Conservation (phyloP, 2,329 filamentous ascomycete species). For the Lomentospora prolificans region DNA sequence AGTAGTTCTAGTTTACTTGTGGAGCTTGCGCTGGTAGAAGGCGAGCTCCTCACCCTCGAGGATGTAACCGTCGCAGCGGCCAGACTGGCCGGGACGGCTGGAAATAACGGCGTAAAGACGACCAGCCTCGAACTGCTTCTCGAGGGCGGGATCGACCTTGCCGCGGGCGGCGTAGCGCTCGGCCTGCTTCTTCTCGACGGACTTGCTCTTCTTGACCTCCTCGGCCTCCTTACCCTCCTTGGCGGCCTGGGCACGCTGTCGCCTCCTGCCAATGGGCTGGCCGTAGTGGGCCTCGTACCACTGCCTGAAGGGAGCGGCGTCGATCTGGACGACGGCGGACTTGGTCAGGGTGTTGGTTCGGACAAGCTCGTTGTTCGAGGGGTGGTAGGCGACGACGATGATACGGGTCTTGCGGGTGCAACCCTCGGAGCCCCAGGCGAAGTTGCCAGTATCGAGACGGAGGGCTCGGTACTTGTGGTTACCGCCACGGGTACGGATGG, state of each 20-base stretch:
- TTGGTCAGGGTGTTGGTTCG: slow-evolving; percentile 99
- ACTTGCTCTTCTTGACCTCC: slow-evolving; percentile 87
- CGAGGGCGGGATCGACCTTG: slow-evolving; percentile 87
- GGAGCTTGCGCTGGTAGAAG: slow-evolving; percentile 99
- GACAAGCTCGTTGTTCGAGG: slow-evolving; percentile 99
- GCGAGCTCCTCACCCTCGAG: slow-evolving; percentile 98
- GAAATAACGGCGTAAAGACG: slow-evolving; percentile 90
- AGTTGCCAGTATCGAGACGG: slow-evolving; percentile 97
- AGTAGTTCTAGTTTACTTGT: slow-evolving; percentile 62
- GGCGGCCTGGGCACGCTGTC: slow-evolving; percentile 67
- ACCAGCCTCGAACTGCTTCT: slow-evolving; percentile 99
- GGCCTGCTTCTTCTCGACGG: slow-evolving; percentile 93
- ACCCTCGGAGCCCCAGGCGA: slow-evolving; percentile 98
- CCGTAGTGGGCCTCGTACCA: slow-evolving; percentile 99
- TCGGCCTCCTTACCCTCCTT: slow-evolving; percentile 51
- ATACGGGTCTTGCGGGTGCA: slow-evolving; percentile 98
- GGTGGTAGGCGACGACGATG: slow-evolving; percentile 97
- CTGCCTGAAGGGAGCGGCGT: slow-evolving; percentile 97
- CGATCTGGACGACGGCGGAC: slow-evolving; percentile 96
- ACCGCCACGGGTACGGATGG: slow-evolving; percentile 92
- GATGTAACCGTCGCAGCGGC: slow-evolving; percentile 93
- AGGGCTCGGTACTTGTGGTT: slow-evolving; percentile 99
- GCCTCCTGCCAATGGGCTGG: slow-evolving; percentile 75
- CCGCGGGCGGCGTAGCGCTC: slow-evolving; percentile 70
- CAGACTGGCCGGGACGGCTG: slow-evolving; percentile 92